Base-by-base conservation (phyloP, 208 protist genomes). In the Trypanosoma theileri region DNA sequence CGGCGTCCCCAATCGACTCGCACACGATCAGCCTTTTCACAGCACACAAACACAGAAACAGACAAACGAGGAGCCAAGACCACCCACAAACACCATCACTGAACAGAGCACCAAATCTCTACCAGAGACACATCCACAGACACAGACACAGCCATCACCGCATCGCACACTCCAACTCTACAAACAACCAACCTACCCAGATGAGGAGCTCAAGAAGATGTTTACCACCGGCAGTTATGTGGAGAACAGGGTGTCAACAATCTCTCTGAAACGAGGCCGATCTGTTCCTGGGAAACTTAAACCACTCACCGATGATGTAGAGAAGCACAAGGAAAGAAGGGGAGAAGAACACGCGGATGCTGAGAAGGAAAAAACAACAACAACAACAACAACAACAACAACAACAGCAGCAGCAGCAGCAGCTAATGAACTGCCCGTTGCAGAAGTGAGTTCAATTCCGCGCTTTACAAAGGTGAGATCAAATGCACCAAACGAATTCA, bases 401-500 rank as follows among this genome's bases (percentile, higher is more conserved):
- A 10, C 7, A 21, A 14, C 16, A 19, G 17, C 46, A 54, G 10
- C 12, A 7, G 19, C 0, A 19, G 35, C 40, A n/a, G 46, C 60
- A 44, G 28, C 6, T 35, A 35, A 1, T 6, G 28, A 35, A 35
- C 28, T 35, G 28, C 28, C 28, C 6, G 6, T 35, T 35, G 28
- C 28, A 35, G 28, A 35, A 35, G 28, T 35, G 28, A 51, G 57
- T 59, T 35, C 71, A 68, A 89, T 96, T 26, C 88, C 91, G 24
- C 76, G 71, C 35, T 96, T 95, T 61, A 73, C 73, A 59, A 94
- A 93, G 78, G 2, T 84, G 3, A 79, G 86, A 14, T 91, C 87
- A 13, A 94, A 93, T 75, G 77, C 92, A 21, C 89, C 89, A 7
- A 95, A 94, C 51, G 87, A 95, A 78, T 97, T 97, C 61, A 86